These are phyloP conservation scores for Pseudonitzschia pungens DNA, from an alignment of 108 stramenopile species.

Conservation along the genomic window DNA sequence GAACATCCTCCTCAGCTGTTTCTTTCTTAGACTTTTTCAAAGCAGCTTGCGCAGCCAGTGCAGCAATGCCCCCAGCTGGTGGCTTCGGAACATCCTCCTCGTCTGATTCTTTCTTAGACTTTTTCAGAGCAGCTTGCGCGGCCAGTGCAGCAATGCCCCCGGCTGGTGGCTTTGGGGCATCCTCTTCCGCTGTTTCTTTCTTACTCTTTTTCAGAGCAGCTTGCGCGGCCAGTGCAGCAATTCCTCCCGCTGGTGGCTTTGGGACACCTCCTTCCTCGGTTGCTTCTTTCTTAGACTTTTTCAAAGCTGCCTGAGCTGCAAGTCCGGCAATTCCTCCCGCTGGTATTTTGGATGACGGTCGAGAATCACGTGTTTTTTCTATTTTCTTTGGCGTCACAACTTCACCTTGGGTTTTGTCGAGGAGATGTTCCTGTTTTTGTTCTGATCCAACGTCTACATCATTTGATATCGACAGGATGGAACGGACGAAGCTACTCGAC, in stretches of 20 bases:
- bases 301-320: constrained; percentile 30
- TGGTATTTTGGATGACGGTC: not conserved
- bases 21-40: constrained; percentile 5
- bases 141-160: constrained; percentile 32
- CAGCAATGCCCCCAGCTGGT: constrained; percentile 19
- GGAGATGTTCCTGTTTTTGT: not conserved
- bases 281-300: constrained; percentile 5
- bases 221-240: constrained; percentile 26
- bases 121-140: constrained; percentile 22
- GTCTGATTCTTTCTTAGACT: constrained; percentile 6
- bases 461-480: not conserved
- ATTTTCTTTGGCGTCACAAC: not conserved
- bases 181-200: not conserved
- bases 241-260: constrained; percentile 5
- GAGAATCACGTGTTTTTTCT: not conserved
- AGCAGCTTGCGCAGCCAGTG: constrained; percentile 23
- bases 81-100: not conserved
- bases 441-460: not conserved
- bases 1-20: not conserved
- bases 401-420: not conserved
- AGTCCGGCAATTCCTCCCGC: constrained; percentile 36
- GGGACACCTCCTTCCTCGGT: not conserved
- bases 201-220: not conserved
- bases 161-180: not conserved
- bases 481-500: not conserved